Percentiles rank a stretch among this genome's conserved stretches.
Conservation (phyloP, 306 rosid species). For the Canavalia ensiformis region DNA sequence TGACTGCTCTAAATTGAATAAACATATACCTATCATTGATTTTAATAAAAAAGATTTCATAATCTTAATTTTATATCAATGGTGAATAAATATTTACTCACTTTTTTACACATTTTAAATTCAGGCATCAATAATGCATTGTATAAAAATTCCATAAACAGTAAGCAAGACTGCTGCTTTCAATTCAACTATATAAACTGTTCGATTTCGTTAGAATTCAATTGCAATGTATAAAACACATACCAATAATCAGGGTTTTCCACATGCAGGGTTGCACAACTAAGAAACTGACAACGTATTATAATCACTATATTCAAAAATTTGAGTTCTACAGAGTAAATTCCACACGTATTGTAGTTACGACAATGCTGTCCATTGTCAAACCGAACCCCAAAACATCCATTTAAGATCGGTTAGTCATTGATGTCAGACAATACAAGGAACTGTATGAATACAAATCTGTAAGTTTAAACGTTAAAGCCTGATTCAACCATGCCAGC, state of each 20-base stretch:
- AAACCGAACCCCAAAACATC: constrained; percentile 32
- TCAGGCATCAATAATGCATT: no score
- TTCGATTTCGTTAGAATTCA: no score
- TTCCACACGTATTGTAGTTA: constrained; percentile 1
- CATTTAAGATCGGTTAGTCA: constrained; percentile 37
- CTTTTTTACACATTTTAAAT: no score
- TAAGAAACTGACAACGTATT: constrained; percentile 23
- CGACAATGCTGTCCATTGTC: not conserved
- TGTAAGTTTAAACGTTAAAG: not conserved
- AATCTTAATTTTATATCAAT: no score
- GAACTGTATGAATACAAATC: constrained; percentile 41
- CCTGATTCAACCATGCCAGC: constrained; percentile 36
- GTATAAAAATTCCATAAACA: no score
- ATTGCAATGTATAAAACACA: no score
- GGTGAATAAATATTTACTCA: no score
- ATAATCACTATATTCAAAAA: constrained; percentile 42
- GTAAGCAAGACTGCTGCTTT: no score
- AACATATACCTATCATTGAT: no score
- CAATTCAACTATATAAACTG: no score
- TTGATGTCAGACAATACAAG: constrained; percentile 41
- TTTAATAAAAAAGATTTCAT: no score
- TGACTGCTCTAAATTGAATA: no score
- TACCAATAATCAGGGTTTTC: not conserved
- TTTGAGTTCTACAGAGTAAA: constrained; percentile 14
- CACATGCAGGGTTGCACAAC: not conserved